phyloP scores from a whole-genome alignment of 164 flowering plant species.

The Vitis rotundifolia region DNA sequence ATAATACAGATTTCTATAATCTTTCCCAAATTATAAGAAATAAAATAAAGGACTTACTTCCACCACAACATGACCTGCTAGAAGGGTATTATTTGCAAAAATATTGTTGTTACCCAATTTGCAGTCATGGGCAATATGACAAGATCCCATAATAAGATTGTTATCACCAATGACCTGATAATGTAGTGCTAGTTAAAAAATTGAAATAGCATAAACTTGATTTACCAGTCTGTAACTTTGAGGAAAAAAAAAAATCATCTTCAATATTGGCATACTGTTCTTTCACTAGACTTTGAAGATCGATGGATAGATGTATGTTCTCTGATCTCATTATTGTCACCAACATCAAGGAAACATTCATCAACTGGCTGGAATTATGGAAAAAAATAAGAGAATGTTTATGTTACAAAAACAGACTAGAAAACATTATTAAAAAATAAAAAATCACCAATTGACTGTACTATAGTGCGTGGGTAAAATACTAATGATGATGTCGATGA shows the following conservation, averaged over 20 bases:
- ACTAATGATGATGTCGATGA: not conserved
- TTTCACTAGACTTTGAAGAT: constrained; percentile 78
- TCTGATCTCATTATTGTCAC: constrained; percentile 91
- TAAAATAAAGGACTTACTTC: constrained; percentile 54
- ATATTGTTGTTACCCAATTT: constrained; percentile 82
- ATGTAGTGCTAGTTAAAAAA: constrained; percentile 13
- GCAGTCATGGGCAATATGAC: constrained; percentile 99
- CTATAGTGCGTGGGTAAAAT: not conserved
- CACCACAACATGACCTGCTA: constrained; percentile 90
- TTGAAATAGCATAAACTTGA: not conserved
- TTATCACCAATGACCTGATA: constrained; percentile 78
- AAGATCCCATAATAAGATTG: constrained; percentile 96
- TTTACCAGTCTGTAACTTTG: not conserved
- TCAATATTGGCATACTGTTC: constrained; percentile 53
- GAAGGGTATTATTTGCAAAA: constrained; percentile 86
- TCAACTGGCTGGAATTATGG: constrained; percentile 60
- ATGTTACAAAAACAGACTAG: no score
- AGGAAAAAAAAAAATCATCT: not conserved
- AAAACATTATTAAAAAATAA: no score
- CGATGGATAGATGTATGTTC: constrained; percentile 85
- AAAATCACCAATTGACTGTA: no score
- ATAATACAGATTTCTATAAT: not conserved
- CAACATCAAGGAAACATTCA: constrained; percentile 81
- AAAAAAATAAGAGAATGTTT: not conserved
- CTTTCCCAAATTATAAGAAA: not conserved